Evolutionary conservation across 345 rosid species (phyloP).

Genomic region (Ceriops decandra): DNA sequence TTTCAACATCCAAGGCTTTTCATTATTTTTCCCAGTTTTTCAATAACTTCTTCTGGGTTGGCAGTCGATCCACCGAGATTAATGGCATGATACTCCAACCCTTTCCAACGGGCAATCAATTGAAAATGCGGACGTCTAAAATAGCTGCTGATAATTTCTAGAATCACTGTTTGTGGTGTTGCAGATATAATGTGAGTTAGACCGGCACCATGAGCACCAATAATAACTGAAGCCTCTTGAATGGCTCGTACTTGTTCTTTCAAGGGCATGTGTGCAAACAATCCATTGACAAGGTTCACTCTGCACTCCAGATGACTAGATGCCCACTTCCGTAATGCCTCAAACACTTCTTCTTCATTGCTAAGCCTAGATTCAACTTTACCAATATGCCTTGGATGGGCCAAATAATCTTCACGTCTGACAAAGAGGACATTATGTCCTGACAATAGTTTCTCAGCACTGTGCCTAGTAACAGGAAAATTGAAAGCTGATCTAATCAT

Average conservation of each 20-base stretch:
- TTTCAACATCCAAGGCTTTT: constrained; percentile 25
- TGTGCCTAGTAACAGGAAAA: constrained; percentile 53
- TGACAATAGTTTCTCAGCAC: constrained; percentile 39
- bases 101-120: constrained; percentile 87
- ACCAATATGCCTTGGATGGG: constrained; percentile 88
- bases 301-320: constrained; percentile 47
- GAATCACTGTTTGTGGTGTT: constrained; percentile 69
- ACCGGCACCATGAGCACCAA: constrained; percentile 98
- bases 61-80: constrained; percentile 63
- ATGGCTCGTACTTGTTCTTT: constrained; percentile 77
- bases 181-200: constrained; percentile 89
- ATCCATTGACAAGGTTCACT: constrained; percentile 74
- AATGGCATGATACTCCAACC: constrained; percentile 81
- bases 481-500: constrained; percentile 83
- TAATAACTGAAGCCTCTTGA: constrained; percentile 89
- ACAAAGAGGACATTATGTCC: constrained; percentile 71
- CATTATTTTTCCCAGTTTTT: constrained; percentile 39
- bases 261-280: constrained; percentile 89
- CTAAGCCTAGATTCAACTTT: constrained; percentile 76
- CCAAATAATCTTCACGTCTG: constrained; percentile 88
- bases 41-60: constrained; percentile 46
- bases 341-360: constrained; percentile 78
- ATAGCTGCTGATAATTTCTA: constrained; percentile 61
- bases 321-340: constrained; percentile 63
- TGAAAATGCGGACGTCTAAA: constrained; percentile 79